Conservation (phyloP, 495 filamentous ascomycete species). For the Tuber calosporum region DNA sequence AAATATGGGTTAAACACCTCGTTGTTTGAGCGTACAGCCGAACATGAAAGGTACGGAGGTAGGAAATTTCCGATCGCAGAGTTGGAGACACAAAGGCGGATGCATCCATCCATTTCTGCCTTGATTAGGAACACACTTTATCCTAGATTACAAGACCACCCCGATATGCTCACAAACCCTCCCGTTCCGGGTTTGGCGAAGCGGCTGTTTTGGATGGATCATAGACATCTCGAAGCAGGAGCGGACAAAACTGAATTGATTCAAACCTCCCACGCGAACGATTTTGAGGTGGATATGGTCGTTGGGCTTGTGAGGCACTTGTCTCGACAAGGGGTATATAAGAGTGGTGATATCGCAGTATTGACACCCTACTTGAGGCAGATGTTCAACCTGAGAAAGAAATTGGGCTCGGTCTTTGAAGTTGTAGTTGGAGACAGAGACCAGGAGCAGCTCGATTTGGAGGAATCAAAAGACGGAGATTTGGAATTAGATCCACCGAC, state of each 20-base stretch:
- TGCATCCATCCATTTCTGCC: slow-evolving; percentile 63
- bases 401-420: slow-evolving; percentile 50
- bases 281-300: slow-evolving; percentile 61
- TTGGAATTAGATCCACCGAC: neutral
- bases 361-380: slow-evolving; percentile 73
- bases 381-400: slow-evolving; percentile 53
- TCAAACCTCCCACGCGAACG: slow-evolving; percentile 59
- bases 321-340: slow-evolving; percentile 61
- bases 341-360: slow-evolving; percentile 62
- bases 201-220: slow-evolving; percentile 69
- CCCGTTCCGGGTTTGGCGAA: slow-evolving; percentile 58
- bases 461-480: slow-evolving; percentile 25
- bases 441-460: slow-evolving; percentile 52
- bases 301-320: slow-evolving; percentile 63
- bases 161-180: slow-evolving; percentile 51
- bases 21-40: slow-evolving; percentile 62
- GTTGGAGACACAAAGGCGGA: slow-evolving; percentile 64
- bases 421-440: slow-evolving; percentile 65
- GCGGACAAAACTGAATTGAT: slow-evolving; percentile 43
- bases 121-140: slow-evolving; percentile 59
- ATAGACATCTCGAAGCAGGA: slow-evolving; percentile 52
- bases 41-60: slow-evolving; percentile 42
- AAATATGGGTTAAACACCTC: slow-evolving; percentile 61
- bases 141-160: slow-evolving; percentile 55
- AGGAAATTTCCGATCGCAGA: slow-evolving; percentile 51